Conservation (phyloP, 2,329 filamentous ascomycete species). For the Didymella segeticola region DNA sequence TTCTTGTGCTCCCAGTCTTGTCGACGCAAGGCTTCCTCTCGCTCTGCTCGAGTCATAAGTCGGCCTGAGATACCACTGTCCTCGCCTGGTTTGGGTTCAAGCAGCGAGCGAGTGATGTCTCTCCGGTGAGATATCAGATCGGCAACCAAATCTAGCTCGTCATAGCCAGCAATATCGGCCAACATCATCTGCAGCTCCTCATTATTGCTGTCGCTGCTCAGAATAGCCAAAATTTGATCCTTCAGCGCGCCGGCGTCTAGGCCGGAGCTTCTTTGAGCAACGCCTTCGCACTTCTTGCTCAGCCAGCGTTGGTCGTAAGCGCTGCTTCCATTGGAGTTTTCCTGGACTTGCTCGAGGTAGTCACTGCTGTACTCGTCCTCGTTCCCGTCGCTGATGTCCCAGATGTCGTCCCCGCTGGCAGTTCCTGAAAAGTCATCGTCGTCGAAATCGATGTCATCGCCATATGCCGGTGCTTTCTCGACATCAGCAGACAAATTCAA, state of each 20-base stretch:
- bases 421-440: constrained; percentile 69
- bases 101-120: constrained; percentile 60
- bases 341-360: constrained; percentile 63
- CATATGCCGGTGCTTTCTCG: constrained; percentile 58
- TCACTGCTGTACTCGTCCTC: constrained; percentile 70
- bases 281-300: constrained; percentile 67
- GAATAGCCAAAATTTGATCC: constrained; percentile 76
- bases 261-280: constrained; percentile 70
- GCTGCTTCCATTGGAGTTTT: constrained; percentile 33
- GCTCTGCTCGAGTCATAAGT: constrained; percentile 76
- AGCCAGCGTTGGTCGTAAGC: constrained; percentile 74
- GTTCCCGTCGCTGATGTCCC: constrained; percentile 83
- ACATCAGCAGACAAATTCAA: constrained; percentile 64
- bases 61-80: constrained; percentile 59
- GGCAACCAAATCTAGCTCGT: constrained; percentile 90
- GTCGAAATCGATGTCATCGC: constrained; percentile 66
- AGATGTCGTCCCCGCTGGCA: constrained; percentile 79
- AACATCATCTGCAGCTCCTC: constrained; percentile 91
- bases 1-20: constrained; percentile 86
- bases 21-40: constrained; percentile 77
- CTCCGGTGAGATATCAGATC: constrained; percentile 82
- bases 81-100: constrained; percentile 37
- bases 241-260: constrained; percentile 74
- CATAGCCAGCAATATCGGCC: constrained; percentile 89
- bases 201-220: constrained; percentile 71